Conservation (phyloP, 441 rosid genomes). For the Kokia cookei region DNA sequence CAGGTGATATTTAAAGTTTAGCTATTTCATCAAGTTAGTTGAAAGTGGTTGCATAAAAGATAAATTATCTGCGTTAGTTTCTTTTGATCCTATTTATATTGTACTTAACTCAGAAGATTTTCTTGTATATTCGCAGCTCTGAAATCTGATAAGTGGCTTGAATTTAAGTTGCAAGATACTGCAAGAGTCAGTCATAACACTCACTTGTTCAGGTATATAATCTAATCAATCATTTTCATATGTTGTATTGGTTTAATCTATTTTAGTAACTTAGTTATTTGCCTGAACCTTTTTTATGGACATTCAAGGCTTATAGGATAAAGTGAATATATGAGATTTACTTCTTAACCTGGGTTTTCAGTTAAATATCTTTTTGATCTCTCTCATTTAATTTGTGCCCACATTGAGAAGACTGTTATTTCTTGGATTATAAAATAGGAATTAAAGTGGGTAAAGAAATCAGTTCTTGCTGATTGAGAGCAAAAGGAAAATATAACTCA, state of each 20-base stretch:
- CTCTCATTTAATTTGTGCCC: background rate
- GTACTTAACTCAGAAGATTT: background rate
- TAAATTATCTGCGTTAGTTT: background rate
- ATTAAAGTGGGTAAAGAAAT: background rate
- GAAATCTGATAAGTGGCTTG: conserved; percentile 90
- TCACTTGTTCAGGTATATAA: conserved; percentile 70
- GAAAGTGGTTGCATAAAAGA: background rate
- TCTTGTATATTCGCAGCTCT: conserved; percentile 51
- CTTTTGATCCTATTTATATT: background rate
- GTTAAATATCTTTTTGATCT: background rate
- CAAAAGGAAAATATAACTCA: background rate
- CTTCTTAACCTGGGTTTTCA: background rate
- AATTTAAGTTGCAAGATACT: conserved; percentile 89
- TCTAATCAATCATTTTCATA: background rate
- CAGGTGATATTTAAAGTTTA: too few species aligned
- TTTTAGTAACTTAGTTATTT: background rate
- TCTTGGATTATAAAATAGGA: background rate
- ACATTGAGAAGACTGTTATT: background rate
- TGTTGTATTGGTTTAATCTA: background rate
- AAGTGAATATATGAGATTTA: background rate
- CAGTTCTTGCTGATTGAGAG: background rate
- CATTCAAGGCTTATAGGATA: background rate
- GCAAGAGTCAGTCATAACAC: conserved; percentile 92
- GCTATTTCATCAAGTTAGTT: background rate
- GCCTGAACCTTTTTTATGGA: background rate